phyloP scores from a whole-genome alignment of 2,329 filamentous ascomycete species.

The Rugonectria rugulosa region DNA sequence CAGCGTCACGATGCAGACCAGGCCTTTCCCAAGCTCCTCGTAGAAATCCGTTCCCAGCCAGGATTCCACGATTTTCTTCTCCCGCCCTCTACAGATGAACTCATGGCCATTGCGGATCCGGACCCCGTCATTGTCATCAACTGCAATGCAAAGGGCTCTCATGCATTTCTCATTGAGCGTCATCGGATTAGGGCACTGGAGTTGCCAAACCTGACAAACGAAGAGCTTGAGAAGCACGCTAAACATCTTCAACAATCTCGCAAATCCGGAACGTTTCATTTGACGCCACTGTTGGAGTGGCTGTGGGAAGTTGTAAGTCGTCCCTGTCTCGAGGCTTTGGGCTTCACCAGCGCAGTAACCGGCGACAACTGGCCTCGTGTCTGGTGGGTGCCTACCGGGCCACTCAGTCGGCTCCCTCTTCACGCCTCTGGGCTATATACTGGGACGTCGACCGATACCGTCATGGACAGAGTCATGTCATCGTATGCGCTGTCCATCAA shows the following conservation, averaged over 20 bases:
- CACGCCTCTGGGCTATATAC: not conserved
- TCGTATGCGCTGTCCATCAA: conserved; percentile 1
- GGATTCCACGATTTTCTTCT: not conserved
- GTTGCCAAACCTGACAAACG: not conserved
- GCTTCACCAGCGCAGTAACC: not conserved
- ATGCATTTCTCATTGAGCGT: not conserved
- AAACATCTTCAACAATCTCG: not conserved
- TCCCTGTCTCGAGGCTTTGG: not conserved
- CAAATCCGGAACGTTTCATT: not conserved
- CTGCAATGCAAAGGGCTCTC: not conserved
- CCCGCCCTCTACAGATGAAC: not conserved
- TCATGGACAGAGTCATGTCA: conserved; percentile 1
- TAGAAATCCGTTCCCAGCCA: not conserved
- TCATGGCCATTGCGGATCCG: not conserved
- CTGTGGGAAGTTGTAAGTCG: not conserved
- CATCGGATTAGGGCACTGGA: not conserved
- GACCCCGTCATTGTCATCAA: conserved; percentile 6
- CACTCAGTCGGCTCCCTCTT: not conserved
- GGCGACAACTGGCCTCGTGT: not conserved
- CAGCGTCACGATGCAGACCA: not conserved
- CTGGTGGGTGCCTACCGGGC: not conserved
- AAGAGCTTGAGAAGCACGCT: not conserved
- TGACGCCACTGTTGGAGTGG: not conserved
- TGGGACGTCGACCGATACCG: not conserved
- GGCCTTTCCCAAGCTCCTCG: not conserved